Percentiles rank a stretch among this genome's conserved stretches.
Evolutionary conservation across 2,329 filamentous ascomycete species (phyloP).

Genomic region (Xylaria sp.): DNA sequence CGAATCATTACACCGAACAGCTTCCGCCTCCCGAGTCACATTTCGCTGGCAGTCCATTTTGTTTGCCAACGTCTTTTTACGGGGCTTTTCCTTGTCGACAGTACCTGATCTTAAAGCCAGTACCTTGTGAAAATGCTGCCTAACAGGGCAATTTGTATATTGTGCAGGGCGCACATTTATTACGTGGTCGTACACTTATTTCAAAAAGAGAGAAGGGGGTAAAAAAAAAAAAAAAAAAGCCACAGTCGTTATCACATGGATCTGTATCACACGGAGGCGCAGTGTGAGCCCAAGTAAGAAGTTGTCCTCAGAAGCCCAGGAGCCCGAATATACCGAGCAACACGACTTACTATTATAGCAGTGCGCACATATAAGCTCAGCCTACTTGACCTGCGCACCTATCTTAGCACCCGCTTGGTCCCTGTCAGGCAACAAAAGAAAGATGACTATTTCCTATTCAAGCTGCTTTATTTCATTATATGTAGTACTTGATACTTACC

Average conservation of each 20-base stretch:
- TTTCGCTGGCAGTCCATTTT: conserved; percentile 19
- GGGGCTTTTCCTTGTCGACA: conserved; percentile 17
- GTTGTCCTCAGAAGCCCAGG: conserved; percentile 21
- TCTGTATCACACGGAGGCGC: conserved; percentile 22
- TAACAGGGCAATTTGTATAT: conserved; percentile 11
- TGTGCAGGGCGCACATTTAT: conserved; percentile 5
- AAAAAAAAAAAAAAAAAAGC: conserved; percentile 3
- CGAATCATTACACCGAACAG: conserved; percentile 3
- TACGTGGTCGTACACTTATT: conserved; percentile 9
- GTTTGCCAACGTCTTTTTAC: conserved; percentile 3
- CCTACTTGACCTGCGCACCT: conserved; percentile 3
- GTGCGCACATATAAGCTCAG: not conserved
- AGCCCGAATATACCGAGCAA: conserved; percentile 1
- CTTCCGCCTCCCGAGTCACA: conserved; percentile 17
- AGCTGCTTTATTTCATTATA: conserved; percentile 18
- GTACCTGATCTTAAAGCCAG: conserved; percentile 7
- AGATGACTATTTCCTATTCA: conserved; percentile 15
- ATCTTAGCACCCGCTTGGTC: not conserved
- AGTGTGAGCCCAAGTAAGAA: conserved; percentile 22
- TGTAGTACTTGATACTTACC: conserved; percentile 10
- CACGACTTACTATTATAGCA: not conserved
- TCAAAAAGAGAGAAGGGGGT: not conserved
- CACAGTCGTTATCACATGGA: conserved; percentile 9
- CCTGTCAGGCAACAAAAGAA: conserved; percentile 23
- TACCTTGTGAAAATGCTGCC: conserved; percentile 17